Evolutionary conservation across 23 red algal genomes (phyloP).

Genomic region (Gracilariopsis chorda): DNA sequence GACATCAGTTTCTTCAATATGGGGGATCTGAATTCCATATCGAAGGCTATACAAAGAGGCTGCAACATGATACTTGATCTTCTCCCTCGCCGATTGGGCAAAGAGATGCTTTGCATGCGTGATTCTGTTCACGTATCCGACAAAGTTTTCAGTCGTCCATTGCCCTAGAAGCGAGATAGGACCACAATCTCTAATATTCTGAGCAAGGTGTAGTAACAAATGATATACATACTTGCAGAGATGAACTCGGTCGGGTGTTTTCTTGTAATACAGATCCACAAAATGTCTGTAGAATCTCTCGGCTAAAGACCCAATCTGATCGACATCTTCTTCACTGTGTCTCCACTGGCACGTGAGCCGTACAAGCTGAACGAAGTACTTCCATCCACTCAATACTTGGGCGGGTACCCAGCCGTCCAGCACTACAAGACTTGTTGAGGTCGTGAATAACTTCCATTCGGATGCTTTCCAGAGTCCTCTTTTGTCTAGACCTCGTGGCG

Average conservation of each 20-base stretch:
- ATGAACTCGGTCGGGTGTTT: not conserved
- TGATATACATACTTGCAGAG: slow-evolving; percentile 2
- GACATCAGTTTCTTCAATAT: not conserved
- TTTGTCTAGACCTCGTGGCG: not conserved
- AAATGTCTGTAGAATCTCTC: not conserved
- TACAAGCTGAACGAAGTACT: not conserved
- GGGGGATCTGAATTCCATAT: not conserved
- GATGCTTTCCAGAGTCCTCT: not conserved
- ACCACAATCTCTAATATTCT: not conserved
- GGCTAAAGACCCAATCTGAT: not conserved
- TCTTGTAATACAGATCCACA: not conserved
- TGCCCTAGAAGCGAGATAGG: not conserved
- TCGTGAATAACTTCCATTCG: not conserved
- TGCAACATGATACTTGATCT: not conserved
- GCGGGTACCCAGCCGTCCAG: not conserved
- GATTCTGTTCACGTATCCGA: not conserved
- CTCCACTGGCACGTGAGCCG: not conserved
- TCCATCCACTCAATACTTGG: not conserved
- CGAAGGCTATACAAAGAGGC: not conserved
- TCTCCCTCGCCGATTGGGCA: not conserved
- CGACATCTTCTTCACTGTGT: not conserved
- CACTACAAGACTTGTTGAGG: not conserved
- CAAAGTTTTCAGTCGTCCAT: not conserved
- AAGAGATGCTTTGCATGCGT: not conserved
- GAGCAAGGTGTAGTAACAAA: not conserved